phyloP scores from a whole-genome alignment of 2,329 filamentous ascomycete species.

The Beauveria asiatica region DNA sequence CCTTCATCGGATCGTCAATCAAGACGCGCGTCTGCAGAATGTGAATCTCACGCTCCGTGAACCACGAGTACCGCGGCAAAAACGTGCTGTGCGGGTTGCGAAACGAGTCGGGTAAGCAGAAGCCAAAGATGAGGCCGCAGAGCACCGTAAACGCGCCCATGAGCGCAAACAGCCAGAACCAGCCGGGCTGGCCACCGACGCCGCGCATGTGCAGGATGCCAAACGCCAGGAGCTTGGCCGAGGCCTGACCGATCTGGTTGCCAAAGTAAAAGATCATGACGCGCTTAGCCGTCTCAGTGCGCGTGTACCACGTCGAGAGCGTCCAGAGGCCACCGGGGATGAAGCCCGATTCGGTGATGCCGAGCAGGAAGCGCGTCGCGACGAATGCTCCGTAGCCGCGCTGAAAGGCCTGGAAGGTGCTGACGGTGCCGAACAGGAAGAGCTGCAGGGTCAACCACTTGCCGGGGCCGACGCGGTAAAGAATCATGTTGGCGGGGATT shows the following conservation, averaged over 20 bases:
- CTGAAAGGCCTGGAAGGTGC: constrained; percentile 46
- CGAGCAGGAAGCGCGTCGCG: constrained; percentile 41
- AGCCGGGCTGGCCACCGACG: constrained; percentile 38
- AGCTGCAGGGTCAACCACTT: constrained; percentile 46
- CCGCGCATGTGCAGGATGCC: constrained; percentile 42
- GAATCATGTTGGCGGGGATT: constrained; percentile 29
- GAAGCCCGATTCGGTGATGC: constrained; percentile 45
- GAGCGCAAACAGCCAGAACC: constrained; percentile 48
- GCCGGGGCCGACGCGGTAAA: constrained; percentile 22
- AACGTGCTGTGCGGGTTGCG: constrained; percentile 34
- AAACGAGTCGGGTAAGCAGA: constrained; percentile 37
- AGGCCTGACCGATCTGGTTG: constrained; percentile 39
- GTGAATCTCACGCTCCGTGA: constrained; percentile 31
- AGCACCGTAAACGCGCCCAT: constrained; percentile 45
- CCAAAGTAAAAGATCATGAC: constrained; percentile 49
- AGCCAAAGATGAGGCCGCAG: constrained; percentile 32
- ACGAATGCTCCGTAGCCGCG: constrained; percentile 38
- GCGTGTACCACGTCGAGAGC: constrained; percentile 47
- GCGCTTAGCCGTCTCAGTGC: constrained; percentile 41
- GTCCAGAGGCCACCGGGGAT: constrained; percentile 45
- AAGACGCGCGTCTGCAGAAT: constrained; percentile 34
- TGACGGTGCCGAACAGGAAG: constrained; percentile 44
- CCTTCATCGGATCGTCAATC: constrained; percentile 36
- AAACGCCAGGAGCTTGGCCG: constrained; percentile 31
- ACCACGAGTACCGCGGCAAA: constrained; percentile 25